Percentiles rank a stretch among this genome's conserved stretches.
phyloP scores from a whole-genome alignment of 345 rosid species.

The Gossypioides kirkii region DNA sequence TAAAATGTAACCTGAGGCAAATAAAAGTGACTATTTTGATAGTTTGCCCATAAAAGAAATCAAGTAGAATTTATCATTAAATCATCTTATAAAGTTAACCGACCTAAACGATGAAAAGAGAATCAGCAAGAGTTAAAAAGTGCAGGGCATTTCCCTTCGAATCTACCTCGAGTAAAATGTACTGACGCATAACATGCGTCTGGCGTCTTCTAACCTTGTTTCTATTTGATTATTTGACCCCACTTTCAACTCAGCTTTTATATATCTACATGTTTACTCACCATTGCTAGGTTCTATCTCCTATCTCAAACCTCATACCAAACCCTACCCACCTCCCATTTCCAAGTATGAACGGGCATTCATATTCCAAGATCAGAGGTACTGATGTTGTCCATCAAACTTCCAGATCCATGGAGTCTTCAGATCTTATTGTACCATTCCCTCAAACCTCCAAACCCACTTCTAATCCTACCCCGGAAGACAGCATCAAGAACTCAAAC shows the following conservation, averaged over 20 bases:
- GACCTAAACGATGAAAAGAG: neutral
- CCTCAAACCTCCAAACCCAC: neutral
- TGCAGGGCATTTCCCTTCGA: neutral
- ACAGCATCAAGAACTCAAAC: slow-evolving; percentile 7
- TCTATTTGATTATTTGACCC: slow-evolving; percentile 9
- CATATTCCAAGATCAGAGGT: slow-evolving; percentile 41
- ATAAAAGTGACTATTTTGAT: too few relatives aligned
- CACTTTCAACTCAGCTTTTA: slow-evolving; percentile 2
- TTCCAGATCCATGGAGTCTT: slow-evolving; percentile 35
- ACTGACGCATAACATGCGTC: neutral
- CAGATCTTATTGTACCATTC: slow-evolving; percentile 19
- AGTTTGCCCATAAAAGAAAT: too few relatives aligned
- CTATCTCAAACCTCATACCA: slow-evolving; percentile 8
- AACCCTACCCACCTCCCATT: slow-evolving; percentile 1
- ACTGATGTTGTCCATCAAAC: slow-evolving; percentile 4
- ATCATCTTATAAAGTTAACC: neutral
- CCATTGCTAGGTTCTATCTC: neutral
- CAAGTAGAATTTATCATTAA: too few relatives aligned
- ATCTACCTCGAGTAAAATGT: neutral
- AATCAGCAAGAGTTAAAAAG: neutral
- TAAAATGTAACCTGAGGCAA: too few relatives aligned
- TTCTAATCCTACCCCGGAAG: neutral
- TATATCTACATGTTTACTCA: neutral
- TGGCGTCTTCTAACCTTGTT: neutral
- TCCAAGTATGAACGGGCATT: slow-evolving; percentile 32